phyloP scores from a whole-genome alignment of 2,329 filamentous ascomycete species.

The Fusarium lyarnte region DNA sequence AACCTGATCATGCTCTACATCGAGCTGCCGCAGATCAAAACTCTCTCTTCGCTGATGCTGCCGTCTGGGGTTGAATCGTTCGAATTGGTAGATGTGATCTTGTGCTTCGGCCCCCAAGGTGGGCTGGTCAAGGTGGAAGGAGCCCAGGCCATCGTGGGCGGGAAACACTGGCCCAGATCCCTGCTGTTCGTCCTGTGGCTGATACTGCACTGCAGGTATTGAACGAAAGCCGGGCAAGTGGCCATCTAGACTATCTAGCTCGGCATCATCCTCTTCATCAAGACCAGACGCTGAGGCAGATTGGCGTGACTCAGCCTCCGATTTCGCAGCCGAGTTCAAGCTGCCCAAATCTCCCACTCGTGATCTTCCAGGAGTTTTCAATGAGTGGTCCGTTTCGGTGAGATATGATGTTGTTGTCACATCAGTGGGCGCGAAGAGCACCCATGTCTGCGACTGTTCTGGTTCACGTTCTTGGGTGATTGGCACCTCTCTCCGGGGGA shows the following conservation, averaged over 20 bases:
- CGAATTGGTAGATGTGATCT: slow-evolving; percentile 89
- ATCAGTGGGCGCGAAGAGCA: slow-evolving; percentile 86
- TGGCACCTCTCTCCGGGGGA: slow-evolving; percentile 39
- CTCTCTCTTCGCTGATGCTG: slow-evolving; percentile 65
- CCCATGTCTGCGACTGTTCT: slow-evolving; percentile 91
- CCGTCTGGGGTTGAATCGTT: slow-evolving; percentile 80
- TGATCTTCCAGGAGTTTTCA: slow-evolving; percentile 75
- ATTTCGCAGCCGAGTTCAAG: slow-evolving; percentile 73
- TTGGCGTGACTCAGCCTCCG: slow-evolving; percentile 58
- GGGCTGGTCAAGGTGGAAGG: slow-evolving; percentile 75
- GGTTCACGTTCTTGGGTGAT: slow-evolving; percentile 51
- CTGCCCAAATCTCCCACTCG: slow-evolving; percentile 84
- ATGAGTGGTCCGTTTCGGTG: slow-evolving; percentile 72
- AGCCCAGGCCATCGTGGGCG: slow-evolving; percentile 89
- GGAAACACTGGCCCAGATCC: slow-evolving; percentile 80
- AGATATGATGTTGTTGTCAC: slow-evolving; percentile 71
- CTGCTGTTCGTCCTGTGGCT: slow-evolving; percentile 39
- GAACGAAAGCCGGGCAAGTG: slow-evolving; percentile 89
- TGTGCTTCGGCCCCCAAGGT: slow-evolving; percentile 69
- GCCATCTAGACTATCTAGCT: slow-evolving; percentile 93
- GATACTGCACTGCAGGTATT: slow-evolving; percentile 50
- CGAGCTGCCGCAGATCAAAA: slow-evolving; percentile 60
- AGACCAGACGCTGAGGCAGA: slow-evolving; percentile 52
- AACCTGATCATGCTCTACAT: slow-evolving; percentile 62
- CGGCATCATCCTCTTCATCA: slow-evolving; percentile 72